These are phyloP conservation scores for Aciculoconidium aculeatum DNA, from an alignment of 805 yeast species.

Conservation along the genomic window DNA sequence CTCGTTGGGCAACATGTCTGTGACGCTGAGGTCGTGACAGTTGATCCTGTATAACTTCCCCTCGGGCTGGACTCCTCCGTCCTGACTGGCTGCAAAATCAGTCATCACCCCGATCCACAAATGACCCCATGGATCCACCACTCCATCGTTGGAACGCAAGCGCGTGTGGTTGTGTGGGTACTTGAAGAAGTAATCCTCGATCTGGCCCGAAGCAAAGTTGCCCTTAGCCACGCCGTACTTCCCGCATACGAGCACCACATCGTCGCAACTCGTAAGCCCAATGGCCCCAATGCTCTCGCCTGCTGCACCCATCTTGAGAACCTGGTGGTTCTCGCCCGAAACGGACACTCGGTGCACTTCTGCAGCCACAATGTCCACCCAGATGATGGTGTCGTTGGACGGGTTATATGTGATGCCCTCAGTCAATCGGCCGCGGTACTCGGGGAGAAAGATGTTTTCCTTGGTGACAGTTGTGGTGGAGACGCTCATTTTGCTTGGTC, in stretches of 20 bases:
- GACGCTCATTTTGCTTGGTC: no score
- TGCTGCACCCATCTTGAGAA: slow-evolving; percentile 30
- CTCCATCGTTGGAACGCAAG: slow-evolving; percentile 71
- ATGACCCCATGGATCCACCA: slow-evolving; percentile 68
- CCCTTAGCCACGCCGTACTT: slow-evolving; percentile 59
- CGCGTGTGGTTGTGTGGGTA: slow-evolving; percentile 23
- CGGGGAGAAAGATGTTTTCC: slow-evolving; percentile 10
- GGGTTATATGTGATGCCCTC: slow-evolving; percentile 67
- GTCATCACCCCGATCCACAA: slow-evolving; percentile 81
- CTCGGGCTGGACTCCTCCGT: slow-evolving; percentile 30
- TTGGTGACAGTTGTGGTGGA: slow-evolving; percentile 3
- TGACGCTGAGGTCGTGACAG: slow-evolving; percentile 24
- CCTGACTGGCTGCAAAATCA: slow-evolving; percentile 34
- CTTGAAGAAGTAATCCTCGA: slow-evolving; percentile 37
- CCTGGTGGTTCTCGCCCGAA: slow-evolving; percentile 27
- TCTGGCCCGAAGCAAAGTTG: slow-evolving; percentile 32
- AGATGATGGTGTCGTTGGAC: slow-evolving; percentile 45
- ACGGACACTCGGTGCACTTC: slow-evolving; percentile 31
- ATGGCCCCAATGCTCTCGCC: slow-evolving; percentile 62
- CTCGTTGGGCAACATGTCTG: slow-evolving; percentile 26
- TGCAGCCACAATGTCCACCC: slow-evolving; percentile 43
- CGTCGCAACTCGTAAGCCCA: slow-evolving; percentile 50
- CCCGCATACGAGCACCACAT: slow-evolving; percentile 54
- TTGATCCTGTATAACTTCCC: slow-evolving; percentile 45
- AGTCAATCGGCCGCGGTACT: slow-evolving; percentile 43